Conservation (phyloP, 2,329 filamentous ascomycete genomes). For the Xylaria sp. region DNA sequence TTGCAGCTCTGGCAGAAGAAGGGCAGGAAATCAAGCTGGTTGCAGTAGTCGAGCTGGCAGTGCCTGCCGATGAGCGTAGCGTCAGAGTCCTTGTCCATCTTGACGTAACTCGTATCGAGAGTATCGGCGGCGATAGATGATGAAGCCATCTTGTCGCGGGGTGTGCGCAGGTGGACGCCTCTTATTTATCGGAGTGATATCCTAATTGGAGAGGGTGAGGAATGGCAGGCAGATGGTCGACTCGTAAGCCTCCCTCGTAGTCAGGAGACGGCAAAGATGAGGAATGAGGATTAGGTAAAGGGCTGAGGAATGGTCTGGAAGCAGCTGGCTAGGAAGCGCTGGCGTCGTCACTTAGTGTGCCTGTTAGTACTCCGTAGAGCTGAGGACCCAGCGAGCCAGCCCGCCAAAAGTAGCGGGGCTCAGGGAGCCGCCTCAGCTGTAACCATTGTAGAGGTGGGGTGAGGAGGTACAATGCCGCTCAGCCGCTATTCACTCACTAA, state of each 20-base stretch:
- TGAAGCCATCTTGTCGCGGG: slow-evolving; percentile 61
- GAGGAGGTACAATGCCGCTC: neutral
- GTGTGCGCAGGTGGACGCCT: slow-evolving; percentile 14
- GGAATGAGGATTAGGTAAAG: slow-evolving; percentile 43
- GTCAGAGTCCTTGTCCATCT: slow-evolving; percentile 78
- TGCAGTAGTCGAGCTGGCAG: slow-evolving; percentile 92
- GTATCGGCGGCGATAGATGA: slow-evolving; percentile 53
- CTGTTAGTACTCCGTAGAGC: neutral
- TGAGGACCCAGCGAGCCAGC: too few relatives aligned
- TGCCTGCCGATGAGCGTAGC: slow-evolving; percentile 88
- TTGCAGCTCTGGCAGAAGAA: slow-evolving; percentile 92
- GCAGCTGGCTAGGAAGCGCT: slow-evolving; percentile 27
- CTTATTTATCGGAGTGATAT: slow-evolving; percentile 32
- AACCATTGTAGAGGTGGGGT: too few relatives aligned
- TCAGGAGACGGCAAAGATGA: slow-evolving; percentile 39
- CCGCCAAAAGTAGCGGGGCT: too few relatives aligned
- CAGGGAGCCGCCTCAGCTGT: too few relatives aligned
- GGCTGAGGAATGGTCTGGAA: slow-evolving; percentile 45
- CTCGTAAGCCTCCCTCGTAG: slow-evolving; percentile 44
- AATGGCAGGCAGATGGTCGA: slow-evolving; percentile 40
- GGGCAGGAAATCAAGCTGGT: slow-evolving; percentile 94
- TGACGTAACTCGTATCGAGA: slow-evolving; percentile 70
- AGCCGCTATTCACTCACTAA: slow-evolving; percentile 11
- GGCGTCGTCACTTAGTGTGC: slow-evolving; percentile 14
- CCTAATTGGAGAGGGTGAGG: slow-evolving; percentile 1